These are phyloP conservation scores for Populus ilicifolia DNA, from an alignment of 345 rosid species.

Conservation along the genomic window DNA sequence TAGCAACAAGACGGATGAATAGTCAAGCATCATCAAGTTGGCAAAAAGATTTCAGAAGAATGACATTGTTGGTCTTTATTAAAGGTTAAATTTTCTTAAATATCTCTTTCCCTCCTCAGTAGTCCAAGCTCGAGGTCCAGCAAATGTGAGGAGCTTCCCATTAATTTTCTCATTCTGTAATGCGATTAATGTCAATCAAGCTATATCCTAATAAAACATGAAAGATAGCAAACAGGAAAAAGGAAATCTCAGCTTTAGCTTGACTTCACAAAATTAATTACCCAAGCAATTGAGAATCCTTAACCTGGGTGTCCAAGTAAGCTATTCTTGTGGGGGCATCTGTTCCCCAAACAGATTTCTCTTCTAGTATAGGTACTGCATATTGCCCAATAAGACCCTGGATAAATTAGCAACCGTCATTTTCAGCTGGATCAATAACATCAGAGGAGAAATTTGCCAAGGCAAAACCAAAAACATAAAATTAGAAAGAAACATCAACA, in stretches of 20 bases:
- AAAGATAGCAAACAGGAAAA: not conserved
- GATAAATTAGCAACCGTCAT: not conserved
- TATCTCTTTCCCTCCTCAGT: slow-evolving; percentile 74
- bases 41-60: not conserved
- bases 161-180: slow-evolving; percentile 65
- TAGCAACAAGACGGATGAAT: not conserved
- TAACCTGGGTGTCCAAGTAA: slow-evolving; percentile 97
- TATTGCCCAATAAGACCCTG: slow-evolving; percentile 96
- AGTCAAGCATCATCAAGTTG: not conserved
- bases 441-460: not conserved
- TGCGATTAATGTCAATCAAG: slow-evolving; percentile 81
- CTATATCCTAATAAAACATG: slow-evolving; percentile 62
- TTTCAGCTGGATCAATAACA: not conserved
- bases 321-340: slow-evolving; percentile 97
- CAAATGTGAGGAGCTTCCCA: slow-evolving; percentile 82
- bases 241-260: not conserved
- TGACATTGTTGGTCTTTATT: not conserved
- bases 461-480: not conserved
- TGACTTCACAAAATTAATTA: not conserved
- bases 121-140: slow-evolving; percentile 99
- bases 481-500: not conserved
- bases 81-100: not conserved
- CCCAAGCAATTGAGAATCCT: slow-evolving; percentile 2
- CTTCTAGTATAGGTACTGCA: slow-evolving; percentile 92
- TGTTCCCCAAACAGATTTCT: slow-evolving; percentile 98